phyloP scores from a whole-genome alignment of 2,329 filamentous ascomycete species.

The Pseudocercospora crystallina region DNA sequence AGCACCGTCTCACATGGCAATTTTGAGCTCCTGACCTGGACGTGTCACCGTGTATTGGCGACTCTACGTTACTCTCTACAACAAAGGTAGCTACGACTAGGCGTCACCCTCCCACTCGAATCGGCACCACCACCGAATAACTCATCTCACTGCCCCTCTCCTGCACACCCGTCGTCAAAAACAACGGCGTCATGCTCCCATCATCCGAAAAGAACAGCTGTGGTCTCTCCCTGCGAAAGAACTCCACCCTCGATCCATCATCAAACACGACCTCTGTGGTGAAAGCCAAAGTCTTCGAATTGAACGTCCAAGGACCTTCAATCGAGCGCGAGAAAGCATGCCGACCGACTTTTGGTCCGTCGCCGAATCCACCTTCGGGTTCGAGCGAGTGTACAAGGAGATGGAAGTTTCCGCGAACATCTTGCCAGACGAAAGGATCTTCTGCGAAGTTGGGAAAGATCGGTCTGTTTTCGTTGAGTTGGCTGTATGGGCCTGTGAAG shows the following conservation, averaged over 20 bases:
- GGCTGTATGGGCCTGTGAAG: constrained; percentile 1
- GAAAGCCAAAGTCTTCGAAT: constrained; percentile 1
- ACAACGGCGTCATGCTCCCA: constrained; percentile 2
- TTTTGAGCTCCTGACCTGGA: no score
- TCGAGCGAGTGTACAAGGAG: constrained; percentile 4
- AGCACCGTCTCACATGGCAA: no score
- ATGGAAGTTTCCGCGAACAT: constrained; percentile 3
- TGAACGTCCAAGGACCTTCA: constrained; percentile 6
- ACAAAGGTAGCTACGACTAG: no score
- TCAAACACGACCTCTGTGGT: constrained; percentile 3
- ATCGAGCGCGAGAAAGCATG: constrained; percentile 6
- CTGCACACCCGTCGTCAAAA: constrained; percentile 1
- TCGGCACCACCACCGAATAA: constrained; percentile 1
- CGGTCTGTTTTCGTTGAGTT: constrained; percentile 6
- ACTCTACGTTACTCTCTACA: no score
- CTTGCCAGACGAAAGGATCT: constrained; percentile 6
- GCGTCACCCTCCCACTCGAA: neutral
- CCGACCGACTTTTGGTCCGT: constrained; percentile 3
- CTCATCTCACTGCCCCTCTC: constrained; percentile 3
- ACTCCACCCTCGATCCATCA: neutral
- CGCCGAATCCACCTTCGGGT: constrained; percentile 3
- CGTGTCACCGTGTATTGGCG: no score
- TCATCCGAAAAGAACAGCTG: constrained; percentile 3
- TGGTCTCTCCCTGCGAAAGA: constrained; percentile 6
- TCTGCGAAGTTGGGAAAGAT: constrained; percentile 3